Base-by-base conservation (phyloP, 2,329 filamentous ascomycete species). In the Penicillium brasilianum region DNA sequence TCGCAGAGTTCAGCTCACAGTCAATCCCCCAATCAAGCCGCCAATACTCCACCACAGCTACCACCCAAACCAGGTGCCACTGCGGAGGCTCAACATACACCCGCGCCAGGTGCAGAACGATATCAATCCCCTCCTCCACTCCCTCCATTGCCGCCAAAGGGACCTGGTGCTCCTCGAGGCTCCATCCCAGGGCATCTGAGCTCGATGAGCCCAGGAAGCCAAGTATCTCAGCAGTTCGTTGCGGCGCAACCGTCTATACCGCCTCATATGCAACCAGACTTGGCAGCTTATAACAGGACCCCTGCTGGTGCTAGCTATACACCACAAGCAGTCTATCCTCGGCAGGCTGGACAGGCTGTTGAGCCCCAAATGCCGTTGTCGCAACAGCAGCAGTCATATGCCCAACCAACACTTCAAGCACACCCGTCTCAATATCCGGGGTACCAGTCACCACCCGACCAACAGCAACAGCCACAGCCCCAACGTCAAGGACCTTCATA, bases 81-180 rank as follows among this genome's bases (percentile, higher is more conserved):
- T 43, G 51, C 61, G 32, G 64, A 66, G 20, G 65, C 64, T 51
- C 63, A 57, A 20, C 65, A 63, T 32, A 57, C 48, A 56, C 66
- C 62, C 46, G 34, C 60, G 50, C 66, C 60, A 48, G 64, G 51
- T 20, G 62, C 66, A 63, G 72, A 70, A 20, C 69, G 71, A 62
- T 72, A 73, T 63, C 63, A 61, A 51, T 66, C 74, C 28, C 71
- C 74, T 5, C 71, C 76, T 10, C 69, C 74, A 18, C 56, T 79
- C 69, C 65, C 78, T 66, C 78, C 78, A 16, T 65, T 81, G 8
- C 79, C 78, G 41, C 71, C 74, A 20, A 72, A 75, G 58, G 70
- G 72, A 28, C 62, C 72, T 60, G 66, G 61, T 18, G 44, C 57
- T 39, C 67, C 66, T 59, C 65, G 60, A 44, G 44, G 57, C 16